Evolutionary conservation across 106 monocot genomes (phyloP).

Genomic region (Allium cepa): DNA sequence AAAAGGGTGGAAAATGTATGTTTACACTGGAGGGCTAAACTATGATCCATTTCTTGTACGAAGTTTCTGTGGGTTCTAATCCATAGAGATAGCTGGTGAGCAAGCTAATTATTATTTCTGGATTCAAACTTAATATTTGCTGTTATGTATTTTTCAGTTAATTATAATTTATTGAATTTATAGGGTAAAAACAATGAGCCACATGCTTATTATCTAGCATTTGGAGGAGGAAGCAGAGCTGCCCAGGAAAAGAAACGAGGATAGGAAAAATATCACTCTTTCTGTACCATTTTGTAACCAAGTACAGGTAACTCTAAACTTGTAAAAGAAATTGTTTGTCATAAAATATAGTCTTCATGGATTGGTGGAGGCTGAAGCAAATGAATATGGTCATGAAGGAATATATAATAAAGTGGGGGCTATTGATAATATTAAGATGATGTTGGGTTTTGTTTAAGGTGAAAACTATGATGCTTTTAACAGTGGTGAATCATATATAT

Average conservation of each 20-base stretch:
- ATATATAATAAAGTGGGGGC: no score
- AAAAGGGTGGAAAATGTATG: conserved; percentile 62
- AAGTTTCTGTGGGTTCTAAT: conserved; percentile 41
- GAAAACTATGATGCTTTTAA: no score
- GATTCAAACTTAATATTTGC: neutral
- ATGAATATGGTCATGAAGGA: no score
- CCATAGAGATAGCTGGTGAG: conserved; percentile 78
- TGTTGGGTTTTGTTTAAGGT: no score
- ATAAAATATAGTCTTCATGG: no score
- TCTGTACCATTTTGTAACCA: conserved; percentile 55
- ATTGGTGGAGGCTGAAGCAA: no score
- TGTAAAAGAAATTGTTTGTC: no score
- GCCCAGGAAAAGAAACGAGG: conserved; percentile 56
- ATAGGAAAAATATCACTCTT: conserved; percentile 28
- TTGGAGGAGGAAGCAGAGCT: conserved; percentile 46
- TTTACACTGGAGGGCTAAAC: conserved; percentile 49
- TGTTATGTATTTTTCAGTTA: neutral
- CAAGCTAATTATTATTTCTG: neutral
- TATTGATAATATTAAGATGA: no score
- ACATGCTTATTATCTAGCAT: conserved; percentile 33
- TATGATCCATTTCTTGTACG: conserved; percentile 36
- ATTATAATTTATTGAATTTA: neutral
- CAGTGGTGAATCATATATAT: no score
- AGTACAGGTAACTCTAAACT: conserved; percentile 32
- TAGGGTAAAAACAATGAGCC: conserved; percentile 48